A percentile compares a stretch with the other conserved stretches of the same genome.
phyloP scores from a whole-genome alignment of 306 rosid species.

The Echinosophora koreensis region DNA sequence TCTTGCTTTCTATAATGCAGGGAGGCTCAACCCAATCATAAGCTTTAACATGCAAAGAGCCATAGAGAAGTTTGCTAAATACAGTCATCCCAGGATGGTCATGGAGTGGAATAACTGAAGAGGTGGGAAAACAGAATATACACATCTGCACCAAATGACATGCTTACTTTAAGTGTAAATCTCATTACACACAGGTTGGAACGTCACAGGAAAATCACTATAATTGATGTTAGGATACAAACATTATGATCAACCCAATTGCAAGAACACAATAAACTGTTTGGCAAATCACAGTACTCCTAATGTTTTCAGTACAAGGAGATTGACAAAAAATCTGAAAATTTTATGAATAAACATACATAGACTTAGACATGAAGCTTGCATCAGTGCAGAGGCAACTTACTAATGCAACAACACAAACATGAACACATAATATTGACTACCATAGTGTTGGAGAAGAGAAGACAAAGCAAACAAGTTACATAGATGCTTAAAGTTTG shows the following conservation, averaged over 20 bases:
- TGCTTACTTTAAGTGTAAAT: conserved; percentile 27
- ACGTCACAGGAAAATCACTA: conserved; percentile 25
- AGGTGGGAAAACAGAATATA: conserved; percentile 90
- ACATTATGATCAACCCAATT: conserved; percentile 33
- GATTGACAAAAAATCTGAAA: background rate
- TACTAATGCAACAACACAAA: background rate
- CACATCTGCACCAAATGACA: conserved; percentile 75
- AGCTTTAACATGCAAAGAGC: conserved; percentile 95
- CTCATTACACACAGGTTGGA: conserved; percentile 29
- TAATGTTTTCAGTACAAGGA: background rate
- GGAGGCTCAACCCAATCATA: conserved; percentile 98
- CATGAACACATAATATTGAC: conserved; percentile 28
- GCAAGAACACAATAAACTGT: conserved; percentile 20
- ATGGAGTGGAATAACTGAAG: conserved; percentile 89
- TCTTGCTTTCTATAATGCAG: conserved; percentile 64
- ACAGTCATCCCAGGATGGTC: conserved; percentile 99
- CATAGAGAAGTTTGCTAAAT: conserved; percentile 91
- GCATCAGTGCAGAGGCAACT: conserved; percentile 11
- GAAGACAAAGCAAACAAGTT: conserved; percentile 10
- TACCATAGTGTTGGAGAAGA: conserved; percentile 1
- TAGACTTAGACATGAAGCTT: conserved; percentile 15
- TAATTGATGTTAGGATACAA: conserved; percentile 21
- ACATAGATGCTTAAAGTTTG: conserved; percentile 1
- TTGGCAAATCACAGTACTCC: background rate
- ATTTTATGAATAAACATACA: background rate